These are phyloP conservation scores for Avicennia marina DNA, from an alignment of 257 asterid species.

Conservation along the genomic window DNA sequence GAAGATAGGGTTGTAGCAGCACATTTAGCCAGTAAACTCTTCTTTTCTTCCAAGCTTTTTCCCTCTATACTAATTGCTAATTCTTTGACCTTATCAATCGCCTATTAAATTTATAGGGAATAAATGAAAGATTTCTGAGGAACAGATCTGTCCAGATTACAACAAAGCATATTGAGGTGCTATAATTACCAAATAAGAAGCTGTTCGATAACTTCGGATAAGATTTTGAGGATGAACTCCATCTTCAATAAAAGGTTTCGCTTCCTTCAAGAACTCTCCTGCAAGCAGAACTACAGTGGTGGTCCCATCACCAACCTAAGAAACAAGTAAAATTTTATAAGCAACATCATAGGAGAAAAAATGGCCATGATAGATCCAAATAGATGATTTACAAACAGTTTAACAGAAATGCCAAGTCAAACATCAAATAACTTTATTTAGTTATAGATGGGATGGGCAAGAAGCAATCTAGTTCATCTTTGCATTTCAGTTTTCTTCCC, in stretches of 20 bases:
- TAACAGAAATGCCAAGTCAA: neutral
- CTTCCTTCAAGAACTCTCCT: slow-evolving; percentile 93
- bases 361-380: neutral
- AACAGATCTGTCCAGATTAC: slow-evolving; percentile 11
- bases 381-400: neutral
- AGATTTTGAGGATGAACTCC: slow-evolving; percentile 98
- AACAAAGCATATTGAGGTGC: neutral
- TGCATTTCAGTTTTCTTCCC: too few relatives aligned
- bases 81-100: slow-evolving; percentile 68
- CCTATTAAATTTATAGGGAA: slow-evolving; percentile 40
- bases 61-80: slow-evolving; percentile 88
- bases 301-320: slow-evolving; percentile 99
- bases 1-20: slow-evolving; percentile 97
- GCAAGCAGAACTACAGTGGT: slow-evolving; percentile 98
- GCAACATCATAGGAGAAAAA: neutral
- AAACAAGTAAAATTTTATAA: slow-evolving; percentile 3
- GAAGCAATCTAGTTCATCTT: neutral
- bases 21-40: slow-evolving; percentile 81
- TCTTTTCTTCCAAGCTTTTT: slow-evolving; percentile 90
- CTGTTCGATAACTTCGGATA: slow-evolving; percentile 80
- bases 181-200: slow-evolving; percentile 59
- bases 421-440: neutral
- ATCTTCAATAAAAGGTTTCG: slow-evolving; percentile 96
- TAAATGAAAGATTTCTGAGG: slow-evolving; percentile 12
- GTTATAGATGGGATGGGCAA: slow-evolving; percentile 1